Conservation (phyloP, 2,329 filamentous ascomycete genomes). For the Metarhizium robertsii region DNA sequence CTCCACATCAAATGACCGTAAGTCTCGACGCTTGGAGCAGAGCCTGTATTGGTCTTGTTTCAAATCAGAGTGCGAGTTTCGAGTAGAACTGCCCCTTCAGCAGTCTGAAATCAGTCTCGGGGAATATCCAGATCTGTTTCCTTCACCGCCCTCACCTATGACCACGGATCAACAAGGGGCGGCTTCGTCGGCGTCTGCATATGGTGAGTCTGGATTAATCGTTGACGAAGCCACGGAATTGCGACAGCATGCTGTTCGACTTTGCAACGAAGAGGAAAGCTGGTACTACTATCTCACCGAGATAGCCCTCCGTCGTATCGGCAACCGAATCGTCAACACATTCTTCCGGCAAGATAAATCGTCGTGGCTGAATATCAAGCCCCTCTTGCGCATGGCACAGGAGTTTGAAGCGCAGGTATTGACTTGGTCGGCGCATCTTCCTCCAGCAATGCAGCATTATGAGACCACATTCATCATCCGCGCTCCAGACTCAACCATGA, state of each 20-base stretch:
- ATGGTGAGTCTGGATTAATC: not conserved
- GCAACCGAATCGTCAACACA: slow-evolving; percentile 27
- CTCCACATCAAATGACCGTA: slow-evolving; percentile 5
- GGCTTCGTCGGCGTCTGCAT: slow-evolving; percentile 15
- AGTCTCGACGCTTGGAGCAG: slow-evolving; percentile 24
- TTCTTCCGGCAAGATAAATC: slow-evolving; percentile 14
- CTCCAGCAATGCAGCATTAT: slow-evolving; percentile 11
- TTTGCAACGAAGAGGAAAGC: slow-evolving; percentile 20
- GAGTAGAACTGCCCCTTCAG: slow-evolving; percentile 27
- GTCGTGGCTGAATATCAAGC: not conserved
- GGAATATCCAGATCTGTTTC: slow-evolving; percentile 23
- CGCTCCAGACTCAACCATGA: not conserved
- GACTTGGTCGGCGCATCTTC: slow-evolving; percentile 13
- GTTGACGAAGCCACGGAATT: slow-evolving; percentile 10
- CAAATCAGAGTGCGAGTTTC: slow-evolving; percentile 31
- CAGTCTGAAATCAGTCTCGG: slow-evolving; percentile 24
- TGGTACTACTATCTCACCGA: slow-evolving; percentile 37
- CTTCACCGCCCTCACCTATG: slow-evolving; percentile 15
- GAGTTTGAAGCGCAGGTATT: slow-evolving; percentile 15
- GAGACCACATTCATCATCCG: slow-evolving; percentile 1
- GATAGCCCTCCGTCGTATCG: slow-evolving; percentile 30
- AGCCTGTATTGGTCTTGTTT: slow-evolving; percentile 33
- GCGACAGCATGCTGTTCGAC: slow-evolving; percentile 9
- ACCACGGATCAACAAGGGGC: not conserved
- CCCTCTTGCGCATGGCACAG: slow-evolving; percentile 11